Evolutionary conservation across 2,329 filamentous ascomycete species (phyloP), one percentile per base, ranked within the genome.

Genomic region (Paecilomyces sp.): DNA sequence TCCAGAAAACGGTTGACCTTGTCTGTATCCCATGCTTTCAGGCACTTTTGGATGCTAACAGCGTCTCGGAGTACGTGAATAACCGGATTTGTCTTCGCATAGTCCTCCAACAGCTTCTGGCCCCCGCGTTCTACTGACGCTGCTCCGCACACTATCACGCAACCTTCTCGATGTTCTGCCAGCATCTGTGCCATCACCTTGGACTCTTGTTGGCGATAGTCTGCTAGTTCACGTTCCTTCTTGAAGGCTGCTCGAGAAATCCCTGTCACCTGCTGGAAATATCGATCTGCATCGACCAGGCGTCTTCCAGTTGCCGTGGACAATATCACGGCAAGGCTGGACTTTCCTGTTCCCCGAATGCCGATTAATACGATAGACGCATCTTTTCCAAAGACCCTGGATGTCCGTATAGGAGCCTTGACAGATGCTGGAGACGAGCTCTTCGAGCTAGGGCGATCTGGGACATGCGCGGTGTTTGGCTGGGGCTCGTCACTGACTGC

Each of bases 331-430:
- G 87, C 89, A 11, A 92, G 77, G 1, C 88, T 91, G 1, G 88
- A 88, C 72, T 92, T 92, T 15, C 89, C 89, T 4, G 87, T 85
- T 11, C 89, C 89, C 13, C 88, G 85, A 59, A 91, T 85, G 1
- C 89, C 89, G 24, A 89, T 82, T 18, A 92, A 79, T 6, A 92
- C 83, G 58, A 92, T 85, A 1, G 89, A 91, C 1, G 87, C 85
- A 77, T 89, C 82, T 9, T 80, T 72, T 8, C 79, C 75, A 67
- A 88, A 89, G 18, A 61, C 66, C 34, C 72, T 67, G 22, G 64
- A 64, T 3, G 60, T 74, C 51, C 70, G 54, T 63, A 70, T 51
- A 66, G 65, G 62, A 0, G 64, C 62, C 18, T 70, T 67, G 31
- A 70, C 65, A 41, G 64, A 58, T 7, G 65, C 64, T 3, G 71